Conservation (phyloP, 2,329 filamentous ascomycete genomes). For the Fonsecaea nubica region DNA sequence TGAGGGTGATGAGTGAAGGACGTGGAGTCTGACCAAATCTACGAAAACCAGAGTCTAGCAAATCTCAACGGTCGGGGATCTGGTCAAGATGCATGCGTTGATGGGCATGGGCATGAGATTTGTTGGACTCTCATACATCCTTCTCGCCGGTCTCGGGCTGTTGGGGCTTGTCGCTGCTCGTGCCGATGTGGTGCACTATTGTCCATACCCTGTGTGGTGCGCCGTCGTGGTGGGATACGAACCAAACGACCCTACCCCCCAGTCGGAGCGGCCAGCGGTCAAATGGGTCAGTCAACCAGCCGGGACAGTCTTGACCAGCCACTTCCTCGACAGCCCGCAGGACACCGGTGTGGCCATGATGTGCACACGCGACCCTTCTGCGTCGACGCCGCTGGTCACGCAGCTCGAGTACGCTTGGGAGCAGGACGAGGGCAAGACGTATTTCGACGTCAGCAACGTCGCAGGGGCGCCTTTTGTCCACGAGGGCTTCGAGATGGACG, state of each 20-base stretch:
- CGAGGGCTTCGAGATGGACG: conserved; percentile 27
- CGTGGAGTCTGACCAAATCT: background rate
- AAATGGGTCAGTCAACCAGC: background rate
- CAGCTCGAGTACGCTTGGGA: conserved; percentile 50
- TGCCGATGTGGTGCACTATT: conserved; percentile 16
- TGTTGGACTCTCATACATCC: background rate
- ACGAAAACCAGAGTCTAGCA: background rate
- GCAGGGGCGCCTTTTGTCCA: conserved; percentile 50
- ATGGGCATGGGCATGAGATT: background rate
- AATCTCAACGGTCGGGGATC: background rate
- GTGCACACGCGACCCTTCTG: conserved; percentile 24
- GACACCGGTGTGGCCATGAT: background rate
- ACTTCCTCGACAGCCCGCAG: conserved; percentile 1
- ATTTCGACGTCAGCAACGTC: conserved; percentile 52
- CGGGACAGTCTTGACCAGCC: background rate
- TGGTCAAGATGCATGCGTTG: conserved; percentile 1
- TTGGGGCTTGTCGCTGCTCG: background rate
- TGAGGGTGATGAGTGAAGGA: background rate
- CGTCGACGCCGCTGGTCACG: conserved; percentile 21
- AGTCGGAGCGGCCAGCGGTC: background rate
- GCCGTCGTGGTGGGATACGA: conserved; percentile 15
- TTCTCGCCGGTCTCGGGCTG: background rate
- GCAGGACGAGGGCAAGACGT: conserved; percentile 42
- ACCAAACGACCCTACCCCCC: conserved; percentile 14
- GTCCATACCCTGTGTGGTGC: conserved; percentile 22